These are phyloP conservation scores for Diddensiella santjacobensis DNA, from an alignment of 805 yeast species.

Conservation along the genomic window DNA sequence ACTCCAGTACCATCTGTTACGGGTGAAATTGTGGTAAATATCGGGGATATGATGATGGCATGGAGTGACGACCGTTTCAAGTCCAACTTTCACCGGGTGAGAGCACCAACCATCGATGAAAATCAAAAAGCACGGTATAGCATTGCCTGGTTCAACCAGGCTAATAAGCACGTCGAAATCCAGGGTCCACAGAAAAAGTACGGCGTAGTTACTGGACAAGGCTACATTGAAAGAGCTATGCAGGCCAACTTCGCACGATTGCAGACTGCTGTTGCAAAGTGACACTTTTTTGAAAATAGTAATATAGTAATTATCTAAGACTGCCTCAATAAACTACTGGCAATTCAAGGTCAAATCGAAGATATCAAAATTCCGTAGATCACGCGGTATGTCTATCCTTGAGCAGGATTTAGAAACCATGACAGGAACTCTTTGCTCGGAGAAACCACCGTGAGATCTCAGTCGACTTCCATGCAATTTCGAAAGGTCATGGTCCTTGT, in stretches of 20 bases:
- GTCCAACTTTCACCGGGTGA: conserved; percentile 6
- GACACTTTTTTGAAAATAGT: too few species aligned
- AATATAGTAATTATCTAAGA: too few species aligned
- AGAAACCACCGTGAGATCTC: conserved; percentile 9
- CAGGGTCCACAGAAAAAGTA: neutral
- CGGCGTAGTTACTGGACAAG: neutral
- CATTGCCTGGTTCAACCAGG: neutral
- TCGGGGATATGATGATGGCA: conserved; percentile 6
- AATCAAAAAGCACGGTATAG: neutral
- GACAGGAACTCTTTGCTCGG: conserved; percentile 8
- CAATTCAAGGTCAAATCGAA: conserved; percentile 1
- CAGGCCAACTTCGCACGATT: neutral
- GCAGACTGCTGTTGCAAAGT: too few species aligned
- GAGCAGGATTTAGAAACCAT: conserved; percentile 3
- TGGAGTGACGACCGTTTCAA: conserved; percentile 9
- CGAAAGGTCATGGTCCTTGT: conserved; percentile 3
- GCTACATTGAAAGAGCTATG: neutral
- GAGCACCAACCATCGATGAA: conserved; percentile 4
- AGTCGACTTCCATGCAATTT: conserved; percentile 3
- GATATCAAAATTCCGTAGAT: conserved; percentile 1
- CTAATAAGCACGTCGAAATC: neutral
- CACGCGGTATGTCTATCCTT: neutral
- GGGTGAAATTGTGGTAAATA: conserved; percentile 4
- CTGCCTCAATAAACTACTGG: conserved; percentile 2
- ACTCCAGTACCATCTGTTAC: conserved; percentile 6